These are phyloP conservation scores for Aspergillus incahuasiensis DNA, from an alignment of 495 filamentous ascomycete species.

Conservation along the genomic window DNA sequence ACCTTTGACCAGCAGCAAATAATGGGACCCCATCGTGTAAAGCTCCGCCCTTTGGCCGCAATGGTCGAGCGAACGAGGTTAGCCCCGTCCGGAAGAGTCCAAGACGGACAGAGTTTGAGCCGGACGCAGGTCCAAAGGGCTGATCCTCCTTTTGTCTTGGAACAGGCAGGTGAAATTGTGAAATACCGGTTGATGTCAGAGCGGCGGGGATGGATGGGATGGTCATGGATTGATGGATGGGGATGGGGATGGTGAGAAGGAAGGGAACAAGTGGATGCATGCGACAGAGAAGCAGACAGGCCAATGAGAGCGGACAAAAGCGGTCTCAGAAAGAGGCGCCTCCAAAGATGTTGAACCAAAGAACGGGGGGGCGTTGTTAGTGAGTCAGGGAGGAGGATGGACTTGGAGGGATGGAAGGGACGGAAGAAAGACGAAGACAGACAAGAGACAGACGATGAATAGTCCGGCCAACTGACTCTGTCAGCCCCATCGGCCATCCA, in stretches of 20 bases:
- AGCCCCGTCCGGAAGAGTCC: constrained; percentile 32
- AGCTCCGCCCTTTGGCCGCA: constrained; percentile 29
- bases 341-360: constrained; percentile 8
- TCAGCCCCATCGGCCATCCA: constrained; percentile 40
- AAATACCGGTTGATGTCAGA: constrained; percentile 45
- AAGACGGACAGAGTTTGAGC: constrained; percentile 42
- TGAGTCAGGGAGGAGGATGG: neutral
- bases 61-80: constrained; percentile 24
- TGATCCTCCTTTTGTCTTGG: constrained; percentile 42
- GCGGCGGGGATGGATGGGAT: constrained; percentile 21
- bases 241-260: constrained; percentile 11
- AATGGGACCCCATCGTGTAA: constrained; percentile 24
- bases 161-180: constrained; percentile 10
- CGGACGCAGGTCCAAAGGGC: constrained; percentile 46
- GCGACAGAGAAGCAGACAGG: constrained; percentile 23
- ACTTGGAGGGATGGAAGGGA: neutral
- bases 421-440: constrained; percentile 7
- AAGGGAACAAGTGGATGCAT: constrained; percentile 41
- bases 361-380: constrained; percentile 9
- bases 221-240: neutral
- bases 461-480: constrained; percentile 17
- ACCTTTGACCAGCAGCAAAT: constrained; percentile 31
- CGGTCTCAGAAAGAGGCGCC: constrained; percentile 15
- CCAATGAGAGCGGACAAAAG: constrained; percentile 17
- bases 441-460: neutral